Percentiles rank a stretch among this genome's conserved stretches.
These are phyloP conservation scores for Lepiota subincarnata DNA, from an alignment of 768 basidiomycete species.

Conservation along the genomic window DNA sequence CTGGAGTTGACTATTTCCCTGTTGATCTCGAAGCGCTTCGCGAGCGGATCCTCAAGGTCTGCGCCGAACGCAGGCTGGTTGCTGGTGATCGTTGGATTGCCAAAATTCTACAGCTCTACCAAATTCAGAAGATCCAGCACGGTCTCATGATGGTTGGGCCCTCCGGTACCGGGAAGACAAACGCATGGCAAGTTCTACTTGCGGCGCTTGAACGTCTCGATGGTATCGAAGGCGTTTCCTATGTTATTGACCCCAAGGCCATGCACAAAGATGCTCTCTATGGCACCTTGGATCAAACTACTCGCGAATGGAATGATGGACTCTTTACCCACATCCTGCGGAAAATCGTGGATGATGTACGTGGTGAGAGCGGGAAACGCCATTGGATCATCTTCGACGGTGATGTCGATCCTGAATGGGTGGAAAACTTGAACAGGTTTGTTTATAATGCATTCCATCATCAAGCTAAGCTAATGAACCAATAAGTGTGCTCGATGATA, in stretches of 20 bases:
- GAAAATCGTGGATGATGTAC: constrained; percentile 97
- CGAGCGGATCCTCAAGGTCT: constrained; percentile 84
- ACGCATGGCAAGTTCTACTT: constrained; percentile 94
- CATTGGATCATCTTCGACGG: constrained; percentile 99
- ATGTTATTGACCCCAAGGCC: constrained; percentile 98
- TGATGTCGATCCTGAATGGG: constrained; percentile 99
- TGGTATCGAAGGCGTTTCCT: constrained; percentile 87
- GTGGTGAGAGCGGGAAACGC: constrained; percentile 92
- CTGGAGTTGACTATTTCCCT: constrained; percentile 87
- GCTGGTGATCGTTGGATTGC: constrained; percentile 86
- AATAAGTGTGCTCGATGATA: constrained; percentile 92
- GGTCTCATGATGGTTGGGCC: constrained; percentile 99
- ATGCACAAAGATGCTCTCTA: constrained; percentile 99
- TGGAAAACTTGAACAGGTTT: constrained; percentile 97
- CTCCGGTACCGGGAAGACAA: constrained; percentile 94
- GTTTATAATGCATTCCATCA: constrained; percentile 18
- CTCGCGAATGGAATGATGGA: constrained; percentile 99
- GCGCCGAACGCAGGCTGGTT: constrained; percentile 80
- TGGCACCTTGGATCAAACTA: constrained; percentile 94
- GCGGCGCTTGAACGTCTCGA: constrained; percentile 88
- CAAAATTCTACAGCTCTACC: constrained; percentile 96
- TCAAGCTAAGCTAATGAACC: constrained; percentile 12
- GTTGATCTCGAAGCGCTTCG: constrained; percentile 84
- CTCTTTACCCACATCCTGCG: constrained; percentile 96
- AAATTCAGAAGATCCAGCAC: constrained; percentile 99